These are phyloP conservation scores for Canavalia ensiformis DNA, from an alignment of 306 rosid species.

Conservation along the genomic window DNA sequence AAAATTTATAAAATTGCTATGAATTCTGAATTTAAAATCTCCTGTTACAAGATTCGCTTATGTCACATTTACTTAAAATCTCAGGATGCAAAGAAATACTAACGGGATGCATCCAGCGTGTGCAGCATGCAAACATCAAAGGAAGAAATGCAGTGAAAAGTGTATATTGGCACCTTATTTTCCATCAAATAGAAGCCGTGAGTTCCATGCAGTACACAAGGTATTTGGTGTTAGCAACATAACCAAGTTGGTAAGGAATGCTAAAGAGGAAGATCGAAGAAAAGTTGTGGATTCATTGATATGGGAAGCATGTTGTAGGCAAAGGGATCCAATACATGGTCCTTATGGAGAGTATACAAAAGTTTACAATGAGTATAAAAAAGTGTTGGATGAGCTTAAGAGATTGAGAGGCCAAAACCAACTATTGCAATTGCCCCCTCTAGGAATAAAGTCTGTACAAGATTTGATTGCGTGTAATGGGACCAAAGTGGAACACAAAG, in stretches of 20 bases:
- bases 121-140: constrained; percentile 90
- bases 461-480: constrained; percentile 58
- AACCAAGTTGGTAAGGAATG: constrained; percentile 67
- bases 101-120: constrained; percentile 66
- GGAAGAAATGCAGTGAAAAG: constrained; percentile 73
- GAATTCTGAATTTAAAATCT: not conserved
- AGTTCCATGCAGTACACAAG: constrained; percentile 78
- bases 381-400: constrained; percentile 60
- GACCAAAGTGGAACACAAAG: constrained; percentile 40
- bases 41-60: not conserved
- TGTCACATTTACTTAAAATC: not conserved
- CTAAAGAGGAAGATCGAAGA: constrained; percentile 56
- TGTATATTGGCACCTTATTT: constrained; percentile 78
- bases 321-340: constrained; percentile 76
- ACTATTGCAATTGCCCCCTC: constrained; percentile 51
- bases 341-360: constrained; percentile 71
- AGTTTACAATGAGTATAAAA: constrained; percentile 60
- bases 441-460: constrained; percentile 48
- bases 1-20: not conserved
- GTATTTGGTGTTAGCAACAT: constrained; percentile 86
- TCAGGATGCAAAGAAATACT: constrained; percentile 66
- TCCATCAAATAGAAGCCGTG: constrained; percentile 63
- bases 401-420: constrained; percentile 51
- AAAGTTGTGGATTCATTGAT: constrained; percentile 72
- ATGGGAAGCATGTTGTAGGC: constrained; percentile 88